Percentiles rank a stretch among this genome's conserved stretches.
Evolutionary conservation across 1,284 basidiomycete species (phyloP).

Genomic region (Golubevia pallescens): DNA sequence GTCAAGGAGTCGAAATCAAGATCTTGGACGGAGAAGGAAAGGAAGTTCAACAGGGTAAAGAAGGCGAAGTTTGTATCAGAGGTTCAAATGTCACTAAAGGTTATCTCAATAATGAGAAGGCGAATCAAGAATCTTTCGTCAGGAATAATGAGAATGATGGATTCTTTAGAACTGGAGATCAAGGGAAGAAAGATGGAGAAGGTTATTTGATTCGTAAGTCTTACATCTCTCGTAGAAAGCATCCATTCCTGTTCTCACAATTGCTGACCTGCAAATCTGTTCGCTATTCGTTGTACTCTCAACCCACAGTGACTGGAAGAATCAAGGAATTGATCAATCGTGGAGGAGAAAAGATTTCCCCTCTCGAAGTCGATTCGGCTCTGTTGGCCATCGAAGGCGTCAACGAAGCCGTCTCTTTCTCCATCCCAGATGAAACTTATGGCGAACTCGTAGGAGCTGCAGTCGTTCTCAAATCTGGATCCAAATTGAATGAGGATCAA

Average conservation of each 20-base stretch:
- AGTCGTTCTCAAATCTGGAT: conserved; percentile 30
- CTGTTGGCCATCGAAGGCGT: conserved; percentile 68
- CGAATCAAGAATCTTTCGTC: conserved; percentile 64
- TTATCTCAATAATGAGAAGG: conserved; percentile 67
- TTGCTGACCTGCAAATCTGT: conserved; percentile 62
- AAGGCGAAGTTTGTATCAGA: conserved; percentile 67
- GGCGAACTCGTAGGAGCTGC: conserved; percentile 59
- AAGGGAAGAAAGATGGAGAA: conserved; percentile 71
- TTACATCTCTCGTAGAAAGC: conserved; percentile 68
- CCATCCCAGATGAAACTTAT: conserved; percentile 59
- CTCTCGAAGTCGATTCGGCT: conserved; percentile 71
- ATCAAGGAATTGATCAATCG: conserved; percentile 64
- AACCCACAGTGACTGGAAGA: conserved; percentile 40
- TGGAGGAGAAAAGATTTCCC: conserved; percentile 74
- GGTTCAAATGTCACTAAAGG: conserved; percentile 67
- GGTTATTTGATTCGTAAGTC: conserved; percentile 73
- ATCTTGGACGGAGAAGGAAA: conserved; percentile 65
- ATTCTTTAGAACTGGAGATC: conserved; percentile 72
- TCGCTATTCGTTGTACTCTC: not conserved
- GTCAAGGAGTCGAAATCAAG: conserved; percentile 67
- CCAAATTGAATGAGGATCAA: conserved; percentile 16
- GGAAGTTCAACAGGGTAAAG: conserved; percentile 62
- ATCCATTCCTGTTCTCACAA: not conserved
- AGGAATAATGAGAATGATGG: conserved; percentile 64
- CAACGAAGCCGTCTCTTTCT: conserved; percentile 68